Conservation (phyloP, 805 yeast species). For the Ogataea zsoltii region DNA sequence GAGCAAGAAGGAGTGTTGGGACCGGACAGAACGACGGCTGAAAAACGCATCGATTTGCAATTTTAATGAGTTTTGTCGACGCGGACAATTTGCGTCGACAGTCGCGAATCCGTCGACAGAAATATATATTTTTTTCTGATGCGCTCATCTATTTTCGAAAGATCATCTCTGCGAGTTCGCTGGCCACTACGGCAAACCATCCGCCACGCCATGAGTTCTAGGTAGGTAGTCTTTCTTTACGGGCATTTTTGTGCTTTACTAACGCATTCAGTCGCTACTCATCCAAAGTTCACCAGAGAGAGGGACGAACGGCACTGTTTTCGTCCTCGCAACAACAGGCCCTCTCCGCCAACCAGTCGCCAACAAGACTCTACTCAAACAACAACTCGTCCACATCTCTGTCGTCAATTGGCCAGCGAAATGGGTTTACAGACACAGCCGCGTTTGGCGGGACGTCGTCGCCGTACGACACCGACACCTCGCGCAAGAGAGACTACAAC, state of each 20-base stretch:
- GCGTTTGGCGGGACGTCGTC: conserved; percentile 35
- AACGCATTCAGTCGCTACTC: conserved; percentile 29
- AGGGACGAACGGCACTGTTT: conserved; percentile 30
- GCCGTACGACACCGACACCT: conserved; percentile 39
- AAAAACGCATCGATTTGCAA: background rate
- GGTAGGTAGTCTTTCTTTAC: conserved; percentile 13
- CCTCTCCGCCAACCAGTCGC: conserved; percentile 16
- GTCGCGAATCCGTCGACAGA: background rate
- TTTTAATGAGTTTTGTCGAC: no score
- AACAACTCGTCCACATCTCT: conserved; percentile 15
- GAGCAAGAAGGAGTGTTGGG: background rate
- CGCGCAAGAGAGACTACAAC: conserved; percentile 40
- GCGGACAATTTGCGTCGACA: conserved; percentile 1
- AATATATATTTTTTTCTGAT: background rate
- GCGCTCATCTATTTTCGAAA: no score
- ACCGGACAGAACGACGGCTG: no score
- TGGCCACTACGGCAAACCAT: no score
- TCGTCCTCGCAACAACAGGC: conserved; percentile 20
- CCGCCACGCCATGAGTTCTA: conserved; percentile 18
- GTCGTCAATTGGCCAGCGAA: conserved; percentile 11
- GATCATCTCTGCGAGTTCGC: no score
- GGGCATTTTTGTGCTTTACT: background rate
- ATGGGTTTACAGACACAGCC: conserved; percentile 8
- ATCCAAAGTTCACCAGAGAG: conserved; percentile 33
- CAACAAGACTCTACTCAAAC: conserved; percentile 10